Percentiles rank a stretch among this genome's conserved stretches.
phyloP scores from a whole-genome alignment of 441 rosid genomes.

The Populus hybrid region DNA sequence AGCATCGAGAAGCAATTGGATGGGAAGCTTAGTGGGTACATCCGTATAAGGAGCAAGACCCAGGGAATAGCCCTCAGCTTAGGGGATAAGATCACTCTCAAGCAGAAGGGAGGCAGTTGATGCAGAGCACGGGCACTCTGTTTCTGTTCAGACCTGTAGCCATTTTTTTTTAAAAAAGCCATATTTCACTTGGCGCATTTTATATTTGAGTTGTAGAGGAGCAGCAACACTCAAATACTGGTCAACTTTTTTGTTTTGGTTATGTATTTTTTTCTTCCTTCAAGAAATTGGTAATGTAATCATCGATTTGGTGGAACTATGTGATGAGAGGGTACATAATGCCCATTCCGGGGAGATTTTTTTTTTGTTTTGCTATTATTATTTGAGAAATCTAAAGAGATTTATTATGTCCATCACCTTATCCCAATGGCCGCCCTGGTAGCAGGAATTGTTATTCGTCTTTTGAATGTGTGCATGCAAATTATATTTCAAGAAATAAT shows the following conservation, averaged over 20 bases:
- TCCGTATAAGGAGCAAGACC: slow-evolving; percentile 91
- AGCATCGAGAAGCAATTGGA: slow-evolving; percentile 81
- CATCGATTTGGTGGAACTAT: not conserved
- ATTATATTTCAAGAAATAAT: too few relatives aligned
- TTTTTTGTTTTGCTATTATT: too few relatives aligned
- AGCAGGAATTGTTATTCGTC: too few relatives aligned
- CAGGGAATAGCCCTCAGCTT: slow-evolving; percentile 94
- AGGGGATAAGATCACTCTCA: slow-evolving; percentile 92
- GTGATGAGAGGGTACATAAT: not conserved
- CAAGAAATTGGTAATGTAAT: too few relatives aligned
- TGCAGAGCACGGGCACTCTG: not conserved
- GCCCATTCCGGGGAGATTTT: not conserved
- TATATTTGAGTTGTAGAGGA: not conserved
- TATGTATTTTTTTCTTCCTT: not conserved
- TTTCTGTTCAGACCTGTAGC: slow-evolving; percentile 3
- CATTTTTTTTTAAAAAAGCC: not conserved
- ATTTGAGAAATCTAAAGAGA: not conserved
- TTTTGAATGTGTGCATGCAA: too few relatives aligned
- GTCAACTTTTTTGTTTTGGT: not conserved
- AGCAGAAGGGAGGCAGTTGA: slow-evolving; percentile 81
- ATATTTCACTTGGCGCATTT: not conserved
- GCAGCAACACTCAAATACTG: not conserved
- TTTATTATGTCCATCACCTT: not conserved
- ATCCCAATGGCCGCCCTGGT: not conserved
- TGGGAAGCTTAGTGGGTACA: slow-evolving; percentile 79